phyloP scores from a whole-genome alignment of 1,139 yeast species.

The Diutina neorugosa region DNA sequence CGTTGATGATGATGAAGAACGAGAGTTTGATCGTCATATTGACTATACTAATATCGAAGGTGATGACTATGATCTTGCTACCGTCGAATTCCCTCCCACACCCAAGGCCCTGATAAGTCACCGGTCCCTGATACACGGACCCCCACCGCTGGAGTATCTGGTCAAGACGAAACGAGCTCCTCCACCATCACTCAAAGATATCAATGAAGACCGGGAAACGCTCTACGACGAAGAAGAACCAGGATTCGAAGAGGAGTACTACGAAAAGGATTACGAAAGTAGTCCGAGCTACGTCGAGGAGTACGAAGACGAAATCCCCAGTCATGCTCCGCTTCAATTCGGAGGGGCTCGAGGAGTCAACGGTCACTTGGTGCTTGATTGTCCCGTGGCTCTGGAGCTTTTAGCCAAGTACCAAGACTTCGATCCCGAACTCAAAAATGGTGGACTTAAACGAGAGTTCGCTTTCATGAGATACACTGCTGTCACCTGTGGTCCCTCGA shows the following conservation, averaged over 20 bases:
- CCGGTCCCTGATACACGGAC: neutral
- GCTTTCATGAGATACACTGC: conserved; percentile 47
- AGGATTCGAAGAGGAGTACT: neutral
- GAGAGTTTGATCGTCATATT: conserved; percentile 27
- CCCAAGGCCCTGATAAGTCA: conserved; percentile 5
- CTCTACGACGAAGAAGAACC: neutral
- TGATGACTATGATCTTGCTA: conserved; percentile 31
- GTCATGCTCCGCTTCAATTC: neutral
- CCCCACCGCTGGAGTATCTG: conserved; percentile 1
- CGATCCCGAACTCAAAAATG: neutral
- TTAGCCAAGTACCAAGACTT: neutral
- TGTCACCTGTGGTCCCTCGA: conserved; percentile 68
- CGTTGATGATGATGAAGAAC: conserved; percentile 26
- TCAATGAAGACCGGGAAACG: neutral
- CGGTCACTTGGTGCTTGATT: conserved; percentile 3
- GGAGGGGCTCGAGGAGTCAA: conserved; percentile 3
- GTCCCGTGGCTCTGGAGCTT: conserved; percentile 4
- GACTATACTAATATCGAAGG: conserved; percentile 31
- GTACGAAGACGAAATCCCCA: neutral
- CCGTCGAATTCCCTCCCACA: conserved; percentile 17
- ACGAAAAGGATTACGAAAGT: neutral
- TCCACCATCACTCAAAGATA: neutral
- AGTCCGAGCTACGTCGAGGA: neutral
- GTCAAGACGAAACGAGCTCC: neutral
- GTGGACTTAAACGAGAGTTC: neutral